These are phyloP conservation scores for Hylodesmum podocarpum DNA, from an alignment of 306 rosid species.

Conservation along the genomic window DNA sequence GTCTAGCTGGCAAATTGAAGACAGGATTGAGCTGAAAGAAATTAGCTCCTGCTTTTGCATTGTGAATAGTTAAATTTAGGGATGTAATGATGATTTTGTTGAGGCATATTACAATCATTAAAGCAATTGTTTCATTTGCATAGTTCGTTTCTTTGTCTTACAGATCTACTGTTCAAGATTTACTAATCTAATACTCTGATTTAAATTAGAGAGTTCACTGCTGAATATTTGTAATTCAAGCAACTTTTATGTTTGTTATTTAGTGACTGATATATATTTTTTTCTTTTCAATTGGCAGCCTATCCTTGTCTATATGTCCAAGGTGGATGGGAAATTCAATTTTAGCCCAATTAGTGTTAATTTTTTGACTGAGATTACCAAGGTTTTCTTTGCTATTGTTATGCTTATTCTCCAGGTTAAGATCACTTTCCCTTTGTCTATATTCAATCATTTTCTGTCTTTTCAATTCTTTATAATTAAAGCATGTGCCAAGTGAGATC, in stretches of 20 bases:
- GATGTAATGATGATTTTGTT: neutral
- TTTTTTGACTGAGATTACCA: conserved; percentile 87
- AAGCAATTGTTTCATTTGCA: neutral
- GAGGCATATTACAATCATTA: neutral
- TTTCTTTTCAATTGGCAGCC: conserved; percentile 65
- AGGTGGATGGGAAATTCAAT: conserved; percentile 97
- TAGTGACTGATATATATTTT: conserved; percentile 19
- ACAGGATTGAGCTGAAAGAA: conserved; percentile 1
- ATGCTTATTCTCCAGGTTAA: conserved; percentile 91
- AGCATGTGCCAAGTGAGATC: conserved; percentile 16
- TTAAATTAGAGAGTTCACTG: conserved; percentile 2
- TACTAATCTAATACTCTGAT: neutral
- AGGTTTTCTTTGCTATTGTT: conserved; percentile 86
- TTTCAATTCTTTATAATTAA: conserved; percentile 3
- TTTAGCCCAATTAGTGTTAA: conserved; percentile 99
- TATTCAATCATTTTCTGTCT: conserved; percentile 11
- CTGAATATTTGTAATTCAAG: neutral
- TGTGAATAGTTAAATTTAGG: neutral
- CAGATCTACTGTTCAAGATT: neutral
- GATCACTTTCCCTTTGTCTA: conserved; percentile 15
- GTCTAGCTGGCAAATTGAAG: conserved; percentile 6
- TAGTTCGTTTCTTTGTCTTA: neutral
- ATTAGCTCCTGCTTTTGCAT: neutral
- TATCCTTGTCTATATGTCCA: conserved; percentile 95
- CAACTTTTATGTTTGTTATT: conserved; percentile 13